A percentile compares a stretch with the other conserved stretches of the same genome.
These are phyloP conservation scores for Mrakia frigida DNA, from an alignment of 768 basidiomycete species.

Conservation along the genomic window DNA sequence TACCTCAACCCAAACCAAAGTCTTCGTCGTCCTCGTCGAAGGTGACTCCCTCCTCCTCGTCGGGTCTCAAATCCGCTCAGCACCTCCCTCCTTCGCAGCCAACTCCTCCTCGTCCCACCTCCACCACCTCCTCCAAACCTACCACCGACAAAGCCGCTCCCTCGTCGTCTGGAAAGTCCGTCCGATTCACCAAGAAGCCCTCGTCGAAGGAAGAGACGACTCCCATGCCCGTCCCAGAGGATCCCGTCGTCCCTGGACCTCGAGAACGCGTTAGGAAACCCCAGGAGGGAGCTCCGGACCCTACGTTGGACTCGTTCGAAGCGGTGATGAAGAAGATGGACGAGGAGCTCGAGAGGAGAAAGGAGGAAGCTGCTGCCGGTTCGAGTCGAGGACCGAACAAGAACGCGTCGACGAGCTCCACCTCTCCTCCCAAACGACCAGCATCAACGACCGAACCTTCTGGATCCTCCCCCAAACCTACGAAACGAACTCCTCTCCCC, in stretches of 20 bases:
- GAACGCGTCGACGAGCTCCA: constrained; percentile 9
- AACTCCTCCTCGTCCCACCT: background rate
- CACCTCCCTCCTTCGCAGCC: constrained; percentile 4
- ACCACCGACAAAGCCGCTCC: constrained; percentile 13
- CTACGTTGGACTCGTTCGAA: constrained; percentile 84
- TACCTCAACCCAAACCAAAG: background rate
- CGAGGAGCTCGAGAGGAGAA: constrained; percentile 55
- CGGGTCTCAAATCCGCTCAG: constrained; percentile 22
- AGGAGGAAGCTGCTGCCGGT: constrained; percentile 13
- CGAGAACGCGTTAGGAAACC: constrained; percentile 11
- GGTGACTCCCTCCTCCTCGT: background rate
- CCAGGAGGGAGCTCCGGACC: constrained; percentile 47
- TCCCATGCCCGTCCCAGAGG: constrained; percentile 23
- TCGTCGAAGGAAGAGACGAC: constrained; percentile 13
- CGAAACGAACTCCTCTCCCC: background rate
- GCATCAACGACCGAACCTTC: background rate
- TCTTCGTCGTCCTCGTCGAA: background rate
- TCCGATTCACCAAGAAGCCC: constrained; percentile 10
- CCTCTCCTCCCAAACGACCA: constrained; percentile 8
- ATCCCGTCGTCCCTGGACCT: constrained; percentile 22
- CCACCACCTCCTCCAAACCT: background rate
- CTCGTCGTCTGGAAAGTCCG: constrained; percentile 1
- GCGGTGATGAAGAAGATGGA: constrained; percentile 96
- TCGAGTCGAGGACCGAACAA: constrained; percentile 32
- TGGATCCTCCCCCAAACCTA: background rate